Percentiles rank a stretch among this genome's conserved stretches.
phyloP scores from a whole-genome alignment of 176 grass and related monocot species.

The Oropetium thomaeum region DNA sequence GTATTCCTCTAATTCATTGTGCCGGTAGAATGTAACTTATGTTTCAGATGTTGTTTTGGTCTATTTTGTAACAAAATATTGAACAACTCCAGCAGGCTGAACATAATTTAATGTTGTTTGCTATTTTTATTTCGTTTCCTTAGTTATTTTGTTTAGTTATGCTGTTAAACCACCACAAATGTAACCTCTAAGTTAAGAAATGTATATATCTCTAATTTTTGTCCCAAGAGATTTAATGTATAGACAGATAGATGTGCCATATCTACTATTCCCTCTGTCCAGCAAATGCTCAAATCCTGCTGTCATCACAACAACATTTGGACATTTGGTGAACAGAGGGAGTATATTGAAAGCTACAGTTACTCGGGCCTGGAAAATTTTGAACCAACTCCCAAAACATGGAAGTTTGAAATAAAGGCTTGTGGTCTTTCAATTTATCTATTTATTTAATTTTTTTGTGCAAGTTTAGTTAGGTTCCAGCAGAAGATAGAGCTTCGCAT shows the following conservation, averaged over 20 bases:
- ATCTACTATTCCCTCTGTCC: too few species aligned
- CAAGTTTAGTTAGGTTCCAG: not conserved
- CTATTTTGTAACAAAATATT: not conserved
- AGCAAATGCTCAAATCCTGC: too few species aligned
- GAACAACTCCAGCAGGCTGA: not conserved
- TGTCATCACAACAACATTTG: too few species aligned
- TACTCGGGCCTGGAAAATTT: not conserved
- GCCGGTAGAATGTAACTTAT: not conserved
- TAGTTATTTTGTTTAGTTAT: not conserved
- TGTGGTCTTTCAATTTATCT: not conserved
- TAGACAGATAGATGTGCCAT: not conserved
- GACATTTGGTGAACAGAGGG: too few species aligned
- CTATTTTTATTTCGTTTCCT: too few species aligned
- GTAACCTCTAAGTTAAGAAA: not conserved
- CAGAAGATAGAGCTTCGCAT: not conserved
- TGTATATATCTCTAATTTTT: not conserved
- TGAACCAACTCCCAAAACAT: not conserved
- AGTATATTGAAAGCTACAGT: not conserved
- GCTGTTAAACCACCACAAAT: not conserved
- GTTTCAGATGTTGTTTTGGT: not conserved
- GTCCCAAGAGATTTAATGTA: not conserved
- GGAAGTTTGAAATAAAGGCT: not conserved
- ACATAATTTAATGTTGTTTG: not conserved
- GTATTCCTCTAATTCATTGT: not conserved
- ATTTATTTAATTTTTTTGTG: too few species aligned